Base-by-base conservation (phyloP, 139 green algal genomes). In the Chlamydomonas applanata region DNA sequence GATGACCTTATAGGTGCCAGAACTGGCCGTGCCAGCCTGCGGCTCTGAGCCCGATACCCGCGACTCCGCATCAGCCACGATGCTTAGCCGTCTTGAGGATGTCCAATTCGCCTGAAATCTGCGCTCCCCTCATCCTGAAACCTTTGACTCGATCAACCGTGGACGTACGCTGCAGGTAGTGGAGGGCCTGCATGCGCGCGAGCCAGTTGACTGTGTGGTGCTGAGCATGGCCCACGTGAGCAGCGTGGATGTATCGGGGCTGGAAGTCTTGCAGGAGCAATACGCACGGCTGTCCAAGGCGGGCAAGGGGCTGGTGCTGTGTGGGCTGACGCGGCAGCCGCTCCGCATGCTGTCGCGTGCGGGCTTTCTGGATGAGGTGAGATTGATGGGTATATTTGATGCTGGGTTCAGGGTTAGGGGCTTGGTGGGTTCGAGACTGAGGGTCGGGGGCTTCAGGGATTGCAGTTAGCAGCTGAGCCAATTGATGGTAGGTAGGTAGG, bases 281-380 rank as follows among this genome's bases (percentile, higher is more conserved):
- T 24, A 27, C 25, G 3, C 29, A 3, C 24, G 17, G 32, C 75
- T 80, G 44, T 17, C 57, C 30, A 13, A 56, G 22, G 75, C 45
- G 45, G 75, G 75, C 30, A 71, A 72, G 75, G 33, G 14, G 19
- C 69, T 80, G 75, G 75, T 80, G 68, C 44, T 80, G 75, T 75
- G 67, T 57, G 68, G 75, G 67, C 44, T 80, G 24, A 72, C 68
- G n/a, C 36, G 68, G 24, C 75, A 80, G 57, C 75, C 75, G 59
- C 69, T 80, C 30, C 61, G 68, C 36, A 75, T 80, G 68, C 69
- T 80, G 67, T 71, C 75, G 59, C 75, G 75, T 0, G 67, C 75
- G 32, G 75, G 75, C 14, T 80, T 80, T 68, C 60, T 80, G 63
- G 68, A 80, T 44, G 33, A 69, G 68, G 75, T 72, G 75, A 0